A percentile compares a stretch with the other conserved stretches of the same genome.
Conservation (phyloP, 805 yeast genomes). For the Komagataella kurtzmanii region DNA sequence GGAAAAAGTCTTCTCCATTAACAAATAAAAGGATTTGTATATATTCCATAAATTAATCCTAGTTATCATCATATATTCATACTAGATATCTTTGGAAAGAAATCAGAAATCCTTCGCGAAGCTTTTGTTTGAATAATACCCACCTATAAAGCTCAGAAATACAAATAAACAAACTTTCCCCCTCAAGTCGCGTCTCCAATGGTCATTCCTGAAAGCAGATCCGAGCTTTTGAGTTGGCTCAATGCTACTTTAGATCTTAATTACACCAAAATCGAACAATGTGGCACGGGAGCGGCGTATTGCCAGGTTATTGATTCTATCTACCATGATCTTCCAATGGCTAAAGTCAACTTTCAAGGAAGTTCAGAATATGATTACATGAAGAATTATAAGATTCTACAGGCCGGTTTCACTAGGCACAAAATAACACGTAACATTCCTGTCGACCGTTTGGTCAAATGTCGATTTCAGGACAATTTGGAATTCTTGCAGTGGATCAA, state of each 20-base stretch:
- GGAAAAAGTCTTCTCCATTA: background rate
- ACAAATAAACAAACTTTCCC: background rate
- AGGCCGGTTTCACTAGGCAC: constrained; percentile 63
- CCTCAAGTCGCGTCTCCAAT: background rate
- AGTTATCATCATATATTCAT: too few relatives aligned
- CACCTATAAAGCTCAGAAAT: background rate
- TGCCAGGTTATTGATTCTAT: constrained; percentile 87
- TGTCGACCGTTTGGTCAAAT: constrained; percentile 71
- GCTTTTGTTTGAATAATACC: background rate
- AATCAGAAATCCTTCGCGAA: background rate
- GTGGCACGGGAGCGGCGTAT: constrained; percentile 93
- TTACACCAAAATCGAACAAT: constrained; percentile 74
- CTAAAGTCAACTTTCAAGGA: constrained; percentile 60
- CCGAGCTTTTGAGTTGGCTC: constrained; percentile 77
- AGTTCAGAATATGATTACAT: constrained; percentile 63
- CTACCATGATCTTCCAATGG: constrained; percentile 71
- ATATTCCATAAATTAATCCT: background rate
- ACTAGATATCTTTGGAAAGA: too few relatives aligned
- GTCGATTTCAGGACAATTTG: constrained; percentile 86
- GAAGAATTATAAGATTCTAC: constrained; percentile 76
- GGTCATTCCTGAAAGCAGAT: constrained; percentile 59
- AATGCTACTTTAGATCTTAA: constrained; percentile 54
- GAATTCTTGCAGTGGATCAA: constrained; percentile 92
- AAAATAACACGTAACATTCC: constrained; percentile 62
- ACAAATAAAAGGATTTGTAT: background rate